Evolutionary conservation across 2,329 filamentous ascomycete genomes (phyloP), one percentile per base, ranked within the genome.

Genomic region (Fusarium sp.): DNA sequence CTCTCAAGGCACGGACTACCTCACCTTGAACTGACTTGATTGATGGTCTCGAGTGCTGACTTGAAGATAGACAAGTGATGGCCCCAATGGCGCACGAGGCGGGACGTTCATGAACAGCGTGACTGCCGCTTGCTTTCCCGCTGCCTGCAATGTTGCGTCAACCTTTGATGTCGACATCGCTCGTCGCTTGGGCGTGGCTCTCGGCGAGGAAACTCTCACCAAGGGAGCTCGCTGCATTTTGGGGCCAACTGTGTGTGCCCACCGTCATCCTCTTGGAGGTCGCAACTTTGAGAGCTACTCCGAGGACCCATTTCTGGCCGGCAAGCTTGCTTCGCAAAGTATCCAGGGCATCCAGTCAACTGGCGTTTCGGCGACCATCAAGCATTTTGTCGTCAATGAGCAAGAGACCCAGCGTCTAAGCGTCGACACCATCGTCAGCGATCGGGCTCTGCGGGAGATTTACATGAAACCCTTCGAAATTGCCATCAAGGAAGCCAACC

Each of bases 171-270:
- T 83, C 3, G 86, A 89, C 5, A 81, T 92, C 33, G 85, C 91
- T 56, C 81, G 86, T 50, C 81, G 88, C 64, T 84, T 91, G 27
- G 91, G 90, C 20, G 82, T 84, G 20, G 82, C 89, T 20, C 86
- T 92, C 73, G 90, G 87, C n/a, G 85, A 89, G 29, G 91, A 82
- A 57, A 72, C 79, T 1, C 75, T 74, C 4, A 75, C 67, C 67
- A 95, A 95, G 82, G 92, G 92, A 60, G 87, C 92, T 14, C 91
- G 94, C 77, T 87, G 93, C 14, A 88, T 92, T 73, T 86, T 75
- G 11, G 73, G 39, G 4, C 73, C 73, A 6, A 75, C 73, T 9
- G 48, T 86, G 43, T 85, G 81, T 73, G 82, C 83, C 52, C 82
- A 84, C 41, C 78, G 83, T 29, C 82, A 80, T 24, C 83, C 83